Percentiles rank a stretch among this genome's conserved stretches.
Conservation (phyloP, 345 rosid genomes). For the Eucalyptus pauciflora region DNA sequence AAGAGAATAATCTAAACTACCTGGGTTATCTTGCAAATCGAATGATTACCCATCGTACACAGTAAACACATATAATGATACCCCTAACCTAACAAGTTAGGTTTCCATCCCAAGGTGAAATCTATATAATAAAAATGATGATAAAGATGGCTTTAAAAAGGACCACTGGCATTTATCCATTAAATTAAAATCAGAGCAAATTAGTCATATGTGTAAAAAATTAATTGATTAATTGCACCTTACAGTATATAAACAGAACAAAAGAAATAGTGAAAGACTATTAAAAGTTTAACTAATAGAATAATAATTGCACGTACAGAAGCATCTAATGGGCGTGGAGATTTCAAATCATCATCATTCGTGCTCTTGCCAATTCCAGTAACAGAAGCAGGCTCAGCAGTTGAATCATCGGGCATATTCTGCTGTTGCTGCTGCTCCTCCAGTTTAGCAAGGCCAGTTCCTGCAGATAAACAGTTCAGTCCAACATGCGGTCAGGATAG, state of each 20-base stretch:
- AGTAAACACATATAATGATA: background rate
- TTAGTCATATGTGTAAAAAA: background rate
- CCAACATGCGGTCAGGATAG: background rate
- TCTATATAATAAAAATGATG: background rate
- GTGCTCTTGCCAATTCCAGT: constrained; percentile 34
- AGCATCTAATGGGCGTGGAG: constrained; percentile 37
- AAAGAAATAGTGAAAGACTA: background rate
- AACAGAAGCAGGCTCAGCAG: constrained; percentile 37
- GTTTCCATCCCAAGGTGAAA: background rate
- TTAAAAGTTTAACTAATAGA: background rate
- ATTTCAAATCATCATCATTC: constrained; percentile 68
- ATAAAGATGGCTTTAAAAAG: background rate
- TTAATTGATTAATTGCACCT: background rate
- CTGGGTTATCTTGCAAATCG: background rate
- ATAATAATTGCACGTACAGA: background rate
- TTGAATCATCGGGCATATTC: constrained; percentile 61
- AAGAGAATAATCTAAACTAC: background rate
- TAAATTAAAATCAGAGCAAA: background rate
- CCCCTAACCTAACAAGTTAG: background rate
- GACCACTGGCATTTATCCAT: background rate
- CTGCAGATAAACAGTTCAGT: constrained; percentile 18
- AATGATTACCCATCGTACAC: background rate
- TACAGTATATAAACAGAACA: background rate
- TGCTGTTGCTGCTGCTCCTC: constrained; percentile 63
- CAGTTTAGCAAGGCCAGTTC: constrained; percentile 38